Evolutionary conservation across 2,329 filamentous ascomycete genomes (phyloP), one percentile per base, ranked within the genome.

Genomic region (Phaeosphaeria sp.): DNA sequence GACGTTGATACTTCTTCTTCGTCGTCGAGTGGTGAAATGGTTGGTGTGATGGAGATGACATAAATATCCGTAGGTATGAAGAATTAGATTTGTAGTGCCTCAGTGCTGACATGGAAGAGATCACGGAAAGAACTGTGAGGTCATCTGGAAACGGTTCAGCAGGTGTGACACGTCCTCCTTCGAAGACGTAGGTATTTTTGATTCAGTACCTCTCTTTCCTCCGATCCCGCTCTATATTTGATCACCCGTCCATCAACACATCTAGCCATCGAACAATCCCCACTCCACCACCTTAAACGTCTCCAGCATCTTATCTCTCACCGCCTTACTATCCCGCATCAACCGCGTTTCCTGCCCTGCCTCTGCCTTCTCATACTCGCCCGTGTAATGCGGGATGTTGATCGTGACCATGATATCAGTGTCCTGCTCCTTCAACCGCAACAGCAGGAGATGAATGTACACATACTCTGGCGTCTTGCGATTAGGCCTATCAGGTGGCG

Each of bases 321-420:
- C 85, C 6, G 85, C 85, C 67, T 89, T 63, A 25, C 75, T 80
- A 22, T 67, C 84, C 51, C 88, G 89, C 68, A 91, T 88, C 63
- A 91, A 79, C 75, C 87, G 84, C 46, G 73, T 75, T 7, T 65
- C 51, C 15, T 54, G 56, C 17, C 94, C 86, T 30, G 92, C 88
- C 6, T 89, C 87, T 9, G 89, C 88, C 75, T 88, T 86, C 67
- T 88, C 83, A 73, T 92, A 92, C 75, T 90, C 87, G 61, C 89
- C 89, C 66, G 86, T 84, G 65, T 92, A 89, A 72, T 95, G 90
- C 25, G 93, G 94, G 48, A 96, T 90, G 77, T 97, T 97, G 72
- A 97, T 87, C 42, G 91, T 91, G 61, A 97, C 87, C 47, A 97
- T 81, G 41, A 98, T 80, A 77, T 98, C 94, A 1, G 93, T 94